Percentiles rank a stretch among this genome's conserved stretches.
These are phyloP conservation scores for Torulaspora maleeae DNA, from an alignment of 805 yeast species.

Conservation along the genomic window DNA sequence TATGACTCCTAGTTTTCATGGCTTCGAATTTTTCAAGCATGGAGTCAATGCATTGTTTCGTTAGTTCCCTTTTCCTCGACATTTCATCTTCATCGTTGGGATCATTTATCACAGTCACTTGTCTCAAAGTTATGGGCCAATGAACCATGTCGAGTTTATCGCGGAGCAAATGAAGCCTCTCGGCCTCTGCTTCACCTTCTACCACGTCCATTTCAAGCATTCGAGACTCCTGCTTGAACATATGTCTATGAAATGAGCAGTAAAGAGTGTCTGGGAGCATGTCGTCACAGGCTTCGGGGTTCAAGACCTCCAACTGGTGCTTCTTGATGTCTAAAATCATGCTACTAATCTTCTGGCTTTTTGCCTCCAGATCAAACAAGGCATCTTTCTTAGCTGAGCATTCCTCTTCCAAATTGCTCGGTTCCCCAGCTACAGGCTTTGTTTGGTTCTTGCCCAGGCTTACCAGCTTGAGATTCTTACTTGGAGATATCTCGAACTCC, in stretches of 20 bases:
- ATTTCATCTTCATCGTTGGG: constrained; percentile 47
- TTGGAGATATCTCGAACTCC: constrained; percentile 24
- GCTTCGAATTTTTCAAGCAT: constrained; percentile 32
- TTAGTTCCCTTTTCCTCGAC: constrained; percentile 45
- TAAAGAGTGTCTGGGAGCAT: constrained; percentile 46
- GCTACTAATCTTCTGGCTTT: constrained; percentile 15
- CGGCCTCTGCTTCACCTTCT: constrained; percentile 52
- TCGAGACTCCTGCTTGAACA: constrained; percentile 61
- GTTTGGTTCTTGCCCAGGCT: constrained; percentile 8
- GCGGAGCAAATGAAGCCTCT: constrained; percentile 39
- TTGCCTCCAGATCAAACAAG: constrained; percentile 8
- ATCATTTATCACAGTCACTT: constrained; percentile 49
- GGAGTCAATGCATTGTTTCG: constrained; percentile 44
- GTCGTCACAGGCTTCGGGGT: constrained; percentile 28
- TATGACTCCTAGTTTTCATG: constrained; percentile 22
- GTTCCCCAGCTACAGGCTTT: background rate
- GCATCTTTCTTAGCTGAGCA: background rate
- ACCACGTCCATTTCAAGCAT: constrained; percentile 50
- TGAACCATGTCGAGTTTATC: constrained; percentile 44
- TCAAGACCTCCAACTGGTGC: constrained; percentile 4
- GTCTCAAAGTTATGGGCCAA: constrained; percentile 46
- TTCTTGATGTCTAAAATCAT: constrained; percentile 23
- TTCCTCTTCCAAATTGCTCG: background rate
- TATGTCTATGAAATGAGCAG: constrained; percentile 48
- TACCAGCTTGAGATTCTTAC: constrained; percentile 13